Base-by-base conservation (phyloP, 148 eudicot species). In the Arbutus unedo region DNA sequence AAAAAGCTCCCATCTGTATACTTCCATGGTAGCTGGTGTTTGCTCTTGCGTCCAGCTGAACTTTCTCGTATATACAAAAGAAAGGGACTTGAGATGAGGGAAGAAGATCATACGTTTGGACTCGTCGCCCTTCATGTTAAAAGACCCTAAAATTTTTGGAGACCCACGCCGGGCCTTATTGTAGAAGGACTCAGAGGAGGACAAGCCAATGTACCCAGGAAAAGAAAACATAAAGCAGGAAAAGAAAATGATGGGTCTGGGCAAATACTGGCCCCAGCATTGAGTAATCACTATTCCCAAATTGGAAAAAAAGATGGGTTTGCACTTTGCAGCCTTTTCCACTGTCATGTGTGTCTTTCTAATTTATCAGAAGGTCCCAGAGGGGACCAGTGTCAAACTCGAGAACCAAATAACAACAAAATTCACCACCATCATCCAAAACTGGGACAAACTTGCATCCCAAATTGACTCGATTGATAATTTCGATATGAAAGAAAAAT, bases 321-420 rank as follows among this genome's bases (percentile, higher is more conserved):
- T 55, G 67, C 80, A 78, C 51, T 57, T 19, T 55, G 67, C 80
- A 78, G 80, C 68, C n/a, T 57, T 78, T 47, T 41, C 80, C 68
- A 78, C 19, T 31, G 62, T 50, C 14, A 16, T n/a, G 78, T 31
- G 38, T 31, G 5, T n/a, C 21, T 54, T 54, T 76, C 64, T 54
- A 6, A 54, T 54, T 77, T 38, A 76, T 51, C 48, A 23, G 48
- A 55, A 23, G 57, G 16, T 11, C 50, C 19, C 5, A 56, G 25
- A 0, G 68, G 57, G 70, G 81, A 78, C 81, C 80, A 59, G 1
- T 3, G 4, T 21, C 18, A 77, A 56, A 54, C 23, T 11, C 57
- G 51, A 2, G 66, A 55, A 56, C 55, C 7, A 77, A 56, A 53
- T 43, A 50, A 16, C 47, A n/a, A 25, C 13, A 45, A 16, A 57